phyloP scores from a whole-genome alignment of 2,329 filamentous ascomycete species.

The Celoporthe dispersa region DNA sequence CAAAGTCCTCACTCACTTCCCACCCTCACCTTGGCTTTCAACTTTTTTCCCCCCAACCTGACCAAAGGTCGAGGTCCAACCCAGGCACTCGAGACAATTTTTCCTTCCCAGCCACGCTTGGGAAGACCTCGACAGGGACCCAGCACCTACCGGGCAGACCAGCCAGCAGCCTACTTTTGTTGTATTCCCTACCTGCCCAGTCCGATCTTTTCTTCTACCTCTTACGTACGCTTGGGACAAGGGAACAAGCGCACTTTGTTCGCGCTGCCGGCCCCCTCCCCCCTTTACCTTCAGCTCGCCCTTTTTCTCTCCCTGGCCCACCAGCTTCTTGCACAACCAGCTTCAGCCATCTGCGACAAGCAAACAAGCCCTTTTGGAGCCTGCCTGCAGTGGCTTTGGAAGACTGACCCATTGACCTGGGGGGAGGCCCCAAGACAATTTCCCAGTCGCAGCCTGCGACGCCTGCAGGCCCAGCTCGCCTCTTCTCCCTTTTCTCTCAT shows the following conservation, averaged over 20 bases:
- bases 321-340: not conserved
- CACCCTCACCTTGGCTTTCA: not conserved
- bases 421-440: constrained; percentile 17
- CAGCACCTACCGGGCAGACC: not conserved
- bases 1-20: constrained; percentile 3
- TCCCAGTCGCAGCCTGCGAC: constrained; percentile 23
- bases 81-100: not conserved
- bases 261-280: not conserved
- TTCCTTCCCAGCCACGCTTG: not conserved
- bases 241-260: not conserved
- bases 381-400: constrained; percentile 7
- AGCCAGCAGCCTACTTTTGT: constrained; percentile 3
- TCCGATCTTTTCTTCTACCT: not conserved
- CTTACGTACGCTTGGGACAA: constrained; percentile 3
- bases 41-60: not conserved
- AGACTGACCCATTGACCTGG: constrained; percentile 16
- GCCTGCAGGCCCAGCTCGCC: constrained; percentile 7
- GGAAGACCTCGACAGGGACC: not conserved
- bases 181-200: constrained; percentile 1
- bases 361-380: not conserved
- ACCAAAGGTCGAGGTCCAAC: not conserved
- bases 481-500: constrained; percentile 25
- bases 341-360: not conserved
- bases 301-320: not conserved
- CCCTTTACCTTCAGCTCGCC: not conserved